Percentiles rank a stretch among this genome's conserved stretches.
Conservation (phyloP, 371 early-diverging fungal genomes). For the Actinomucor elegans region DNA sequence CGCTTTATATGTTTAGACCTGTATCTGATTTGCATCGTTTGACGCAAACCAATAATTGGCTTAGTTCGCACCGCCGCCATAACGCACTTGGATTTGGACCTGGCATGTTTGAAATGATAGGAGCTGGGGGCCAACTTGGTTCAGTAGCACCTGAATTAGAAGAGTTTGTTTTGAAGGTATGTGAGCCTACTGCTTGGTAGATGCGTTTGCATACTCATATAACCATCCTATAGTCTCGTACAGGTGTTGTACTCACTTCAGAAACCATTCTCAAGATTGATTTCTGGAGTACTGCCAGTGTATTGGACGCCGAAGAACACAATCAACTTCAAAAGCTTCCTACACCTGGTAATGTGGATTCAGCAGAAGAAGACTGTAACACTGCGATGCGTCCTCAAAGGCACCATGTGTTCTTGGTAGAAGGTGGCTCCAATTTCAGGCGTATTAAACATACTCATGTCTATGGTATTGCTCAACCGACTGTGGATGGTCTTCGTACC, state of each 20-base stretch:
- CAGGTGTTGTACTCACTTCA: slow-evolving; percentile 58
- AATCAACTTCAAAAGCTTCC: slow-evolving; percentile 22
- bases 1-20: slow-evolving; percentile 61
- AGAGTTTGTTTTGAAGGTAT: slow-evolving; percentile 48
- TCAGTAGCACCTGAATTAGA: slow-evolving; percentile 47
- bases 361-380: neutral
- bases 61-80: neutral
- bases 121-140: slow-evolving; percentile 6
- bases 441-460: slow-evolving; percentile 32
- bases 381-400: slow-evolving; percentile 2
- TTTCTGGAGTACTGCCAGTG: slow-evolving; percentile 39
- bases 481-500: slow-evolving; percentile 52
- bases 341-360: slow-evolving; percentile 4
- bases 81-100: slow-evolving; percentile 15
- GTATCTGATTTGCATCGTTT: slow-evolving; percentile 57
- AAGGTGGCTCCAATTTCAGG: slow-evolving; percentile 36
- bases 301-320: slow-evolving; percentile 13
- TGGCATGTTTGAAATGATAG: slow-evolving; percentile 29
- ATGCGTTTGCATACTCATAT: neutral
- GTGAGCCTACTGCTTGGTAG: neutral
- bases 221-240: slow-evolving; percentile 32
- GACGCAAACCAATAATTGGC: neutral
- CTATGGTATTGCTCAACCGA: slow-evolving; percentile 67
- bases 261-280: slow-evolving; percentile 67
- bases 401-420: slow-evolving; percentile 21